These are phyloP conservation scores for Limnanthes douglasii DNA, from an alignment of 345 rosid species.

Conservation along the genomic window DNA sequence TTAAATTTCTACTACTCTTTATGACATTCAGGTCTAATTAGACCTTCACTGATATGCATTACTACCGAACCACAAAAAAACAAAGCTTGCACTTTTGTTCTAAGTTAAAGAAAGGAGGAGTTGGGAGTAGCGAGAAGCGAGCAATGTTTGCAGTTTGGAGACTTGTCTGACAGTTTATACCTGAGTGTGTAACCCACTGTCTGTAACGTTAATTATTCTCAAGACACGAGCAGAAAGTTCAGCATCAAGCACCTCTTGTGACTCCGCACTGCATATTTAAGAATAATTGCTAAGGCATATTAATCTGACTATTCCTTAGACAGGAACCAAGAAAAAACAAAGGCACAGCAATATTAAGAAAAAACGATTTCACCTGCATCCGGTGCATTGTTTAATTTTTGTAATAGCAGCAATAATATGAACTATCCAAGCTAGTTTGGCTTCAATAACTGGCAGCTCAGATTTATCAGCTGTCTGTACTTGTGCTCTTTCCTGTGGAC, in stretches of 20 bases:
- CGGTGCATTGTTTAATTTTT: constrained; percentile 76
- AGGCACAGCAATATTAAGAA: constrained; percentile 1
- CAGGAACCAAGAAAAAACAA: constrained; percentile 2
- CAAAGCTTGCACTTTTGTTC: too few species aligned
- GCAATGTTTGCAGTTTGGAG: too few species aligned
- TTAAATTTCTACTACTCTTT: too few species aligned
- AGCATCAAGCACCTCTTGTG: constrained; percentile 95
- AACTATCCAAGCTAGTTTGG: constrained; percentile 94
- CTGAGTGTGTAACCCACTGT: constrained; percentile 86
- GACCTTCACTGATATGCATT: too few species aligned
- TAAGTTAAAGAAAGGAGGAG: too few species aligned
- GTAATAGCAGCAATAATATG: constrained; percentile 91
- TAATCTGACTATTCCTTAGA: constrained; percentile 7
- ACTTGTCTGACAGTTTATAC: too few species aligned
- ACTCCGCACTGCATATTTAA: constrained; percentile 55
- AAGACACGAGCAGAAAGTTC: constrained; percentile 98
- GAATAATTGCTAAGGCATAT: constrained; percentile 6
- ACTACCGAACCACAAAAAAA: too few species aligned
- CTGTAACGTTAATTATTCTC: constrained; percentile 79
- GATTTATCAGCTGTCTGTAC: constrained; percentile 40
- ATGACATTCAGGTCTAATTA: too few species aligned
- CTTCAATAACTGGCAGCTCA: constrained; percentile 76
- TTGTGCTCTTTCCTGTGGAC: constrained; percentile 62
- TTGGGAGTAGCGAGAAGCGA: too few species aligned
- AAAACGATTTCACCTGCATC: constrained; percentile 68